Base-by-base conservation (phyloP, 352 stramenopile genomes). In the Phytophthora pistaciae region DNA sequence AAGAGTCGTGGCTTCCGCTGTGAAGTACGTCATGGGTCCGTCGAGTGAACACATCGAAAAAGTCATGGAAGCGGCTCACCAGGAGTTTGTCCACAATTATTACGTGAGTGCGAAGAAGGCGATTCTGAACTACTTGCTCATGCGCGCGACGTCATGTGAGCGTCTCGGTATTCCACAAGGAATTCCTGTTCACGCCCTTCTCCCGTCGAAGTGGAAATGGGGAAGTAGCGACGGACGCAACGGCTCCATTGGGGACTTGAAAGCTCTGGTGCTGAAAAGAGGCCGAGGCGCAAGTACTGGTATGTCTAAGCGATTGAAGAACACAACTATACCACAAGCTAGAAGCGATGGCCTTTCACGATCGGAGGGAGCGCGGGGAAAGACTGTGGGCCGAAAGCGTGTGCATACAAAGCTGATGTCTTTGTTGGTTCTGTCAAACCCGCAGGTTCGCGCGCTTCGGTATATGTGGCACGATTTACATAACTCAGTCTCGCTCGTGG, bases 91-190 rank as follows among this genome's bases (percentile, higher is more conserved):
- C 8, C 60, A 64, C 23, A 92, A 84, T 38, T 95, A 93, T 53
- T 84, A 87, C 59, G 36, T 73, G 3, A 94, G 88, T 49, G 68
- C 85, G 29, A 94, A 91, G 75, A 94, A 93, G 64, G 79, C 87
- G 4, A 87, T 94, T 53, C 31, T 95, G 5, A 87, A 95, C 53
- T 95, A 94, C 61, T 25, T 94, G 5, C 60, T 95, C 3, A 60
- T 92, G 16, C 82, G 87, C 0, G 46, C 27, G 7, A 55, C 60
- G 9, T 82, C 86, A 6, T 68, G 84, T 5, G n/a, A 71, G 1
- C 85, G 87, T 9, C 65, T 95, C 1, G 66, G 71, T 10, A 92
- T 95, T 49, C 33, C 60, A 0, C 60, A 75, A 5, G 88, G 88
- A 13, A 82, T 85, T 0, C 85, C 88, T 1, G 16, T 21, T 1